phyloP scores from a whole-genome alignment of 352 stramenopile genomes.

The Phytophthora meadii region DNA sequence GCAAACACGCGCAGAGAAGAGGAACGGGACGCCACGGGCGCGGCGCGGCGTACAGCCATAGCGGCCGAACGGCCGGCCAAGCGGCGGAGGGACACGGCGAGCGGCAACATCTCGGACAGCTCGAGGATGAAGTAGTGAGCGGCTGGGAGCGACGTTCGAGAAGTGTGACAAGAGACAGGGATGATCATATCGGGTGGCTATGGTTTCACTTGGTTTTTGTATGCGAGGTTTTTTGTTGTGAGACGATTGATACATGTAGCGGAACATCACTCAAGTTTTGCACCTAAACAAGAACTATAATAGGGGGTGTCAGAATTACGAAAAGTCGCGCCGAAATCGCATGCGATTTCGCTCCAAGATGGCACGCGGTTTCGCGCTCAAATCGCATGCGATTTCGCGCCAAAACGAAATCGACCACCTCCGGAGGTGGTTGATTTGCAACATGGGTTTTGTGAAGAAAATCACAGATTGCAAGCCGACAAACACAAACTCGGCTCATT shows the following conservation, averaged over 20 bases:
- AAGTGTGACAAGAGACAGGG: too few relatives aligned
- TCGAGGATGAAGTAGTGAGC: slow-evolving; percentile 23
- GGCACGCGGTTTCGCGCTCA: too few relatives aligned
- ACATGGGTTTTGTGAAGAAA: too few relatives aligned
- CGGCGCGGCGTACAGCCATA: slow-evolving; percentile 17
- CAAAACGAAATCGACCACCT: too few relatives aligned
- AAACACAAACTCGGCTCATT: too few relatives aligned
- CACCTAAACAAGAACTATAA: too few relatives aligned
- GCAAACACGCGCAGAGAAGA: slow-evolving; percentile 21
- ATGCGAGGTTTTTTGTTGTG: neutral
- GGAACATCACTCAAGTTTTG: neutral
- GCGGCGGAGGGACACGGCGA: slow-evolving; percentile 40
- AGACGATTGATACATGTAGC: neutral
- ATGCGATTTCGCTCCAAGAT: too few relatives aligned
- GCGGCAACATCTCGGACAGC: slow-evolving; percentile 36
- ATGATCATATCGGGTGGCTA: slow-evolving; percentile 1
- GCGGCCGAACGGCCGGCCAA: slow-evolving; percentile 35
- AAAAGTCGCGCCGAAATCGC: too few relatives aligned
- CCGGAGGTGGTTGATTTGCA: too few relatives aligned
- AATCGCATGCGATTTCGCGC: too few relatives aligned
- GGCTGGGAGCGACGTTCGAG: slow-evolving; percentile 1
- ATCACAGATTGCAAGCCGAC: too few relatives aligned
- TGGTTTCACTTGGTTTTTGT: slow-evolving; percentile 11
- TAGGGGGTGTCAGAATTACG: too few relatives aligned
- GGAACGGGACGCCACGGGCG: slow-evolving; percentile 13